Base-by-base conservation (phyloP, 352 stramenopile species). In the Phytophthora niederhauseri region DNA sequence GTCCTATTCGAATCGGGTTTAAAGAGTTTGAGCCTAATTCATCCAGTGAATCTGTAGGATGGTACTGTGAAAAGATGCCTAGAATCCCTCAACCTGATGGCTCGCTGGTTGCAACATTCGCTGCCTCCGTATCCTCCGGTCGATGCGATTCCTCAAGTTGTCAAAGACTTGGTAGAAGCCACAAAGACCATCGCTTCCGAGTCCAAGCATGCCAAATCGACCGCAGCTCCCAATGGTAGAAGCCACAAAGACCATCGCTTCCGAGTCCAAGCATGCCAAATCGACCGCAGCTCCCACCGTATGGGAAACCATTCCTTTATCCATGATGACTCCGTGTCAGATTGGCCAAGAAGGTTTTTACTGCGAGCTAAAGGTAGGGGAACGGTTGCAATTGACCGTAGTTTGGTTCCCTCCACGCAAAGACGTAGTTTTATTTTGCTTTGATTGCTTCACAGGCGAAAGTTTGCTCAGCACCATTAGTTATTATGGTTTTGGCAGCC, bases 1-100 rank as follows among this genome's bases (percentile, higher is more conserved):
- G 41, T n/a, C n/a, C n/a, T n/a, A n/a, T n/a, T n/a, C n/a, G n/a
- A n/a, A n/a, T n/a, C n/a, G n/a, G n/a, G n/a, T n/a, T n/a, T n/a
- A n/a, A n/a, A n/a, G n/a, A n/a, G n/a, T n/a, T 14, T 2, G 12
- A 51, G 22, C 19, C 26, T 38, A 60, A 31, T 45, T 61, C 1
- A 71, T 7, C 20, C 3, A 15, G 7, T 12, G 17, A 4, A 14
- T 28, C 24, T 17, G 12, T 54, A 85, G 78, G 73, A 81, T 53
- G 75, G 80, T 3, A 73, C 72, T 12, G 63, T 73, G 2, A 61
- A 61, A 31, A 81, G 78, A 6, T 86, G 80, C 45, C 45, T 89
- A 7, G 75, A 83, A 55, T 91, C 87, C 43, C 50, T 91, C 11
- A 71, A 75, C 46, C 64, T 85, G 17, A 70, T 91, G 55, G 53